Conservation (phyloP, 2,329 filamentous ascomycete genomes). For the Cladobotryum mycophilum region DNA sequence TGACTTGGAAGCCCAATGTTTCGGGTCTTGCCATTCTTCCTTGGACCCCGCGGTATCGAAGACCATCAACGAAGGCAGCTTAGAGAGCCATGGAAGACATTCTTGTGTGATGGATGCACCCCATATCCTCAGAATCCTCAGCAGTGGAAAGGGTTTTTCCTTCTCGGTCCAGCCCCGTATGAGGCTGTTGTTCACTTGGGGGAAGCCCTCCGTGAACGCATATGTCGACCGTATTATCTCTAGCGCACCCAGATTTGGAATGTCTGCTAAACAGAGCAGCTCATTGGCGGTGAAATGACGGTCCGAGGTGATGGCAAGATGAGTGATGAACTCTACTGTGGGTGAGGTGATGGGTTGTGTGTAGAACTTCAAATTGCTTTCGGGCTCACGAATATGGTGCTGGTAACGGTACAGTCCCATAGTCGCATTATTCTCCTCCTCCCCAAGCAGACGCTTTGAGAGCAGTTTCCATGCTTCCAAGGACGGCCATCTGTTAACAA, state of each 20-base stretch:
- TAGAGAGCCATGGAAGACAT: constrained; percentile 35
- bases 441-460: constrained; percentile 28
- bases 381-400: constrained; percentile 33
- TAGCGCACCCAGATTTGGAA: constrained; percentile 43
- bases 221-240: constrained; percentile 38
- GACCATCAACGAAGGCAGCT: constrained; percentile 39
- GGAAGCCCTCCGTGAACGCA: constrained; percentile 23
- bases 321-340: constrained; percentile 34
- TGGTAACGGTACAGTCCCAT: constrained; percentile 31
- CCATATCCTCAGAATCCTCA: constrained; percentile 42
- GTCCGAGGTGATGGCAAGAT: constrained; percentile 34
- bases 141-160: constrained; percentile 37
- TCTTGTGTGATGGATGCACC: constrained; percentile 33
- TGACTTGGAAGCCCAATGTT: constrained; percentile 18
- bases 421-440: constrained; percentile 28
- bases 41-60: constrained; percentile 36
- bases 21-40: constrained; percentile 30
- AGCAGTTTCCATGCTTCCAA: constrained; percentile 37
- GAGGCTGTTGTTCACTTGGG: constrained; percentile 38
- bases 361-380: constrained; percentile 29
- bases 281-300: constrained; percentile 32
- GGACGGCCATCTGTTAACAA: constrained; percentile 25
- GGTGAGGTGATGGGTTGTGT: constrained; percentile 30
- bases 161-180: constrained; percentile 40
- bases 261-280: constrained; percentile 33